Evolutionary conservation across 2,329 filamentous ascomycete genomes (phyloP), one percentile per base, ranked within the genome.

Genomic region (Camillea tinctor): DNA sequence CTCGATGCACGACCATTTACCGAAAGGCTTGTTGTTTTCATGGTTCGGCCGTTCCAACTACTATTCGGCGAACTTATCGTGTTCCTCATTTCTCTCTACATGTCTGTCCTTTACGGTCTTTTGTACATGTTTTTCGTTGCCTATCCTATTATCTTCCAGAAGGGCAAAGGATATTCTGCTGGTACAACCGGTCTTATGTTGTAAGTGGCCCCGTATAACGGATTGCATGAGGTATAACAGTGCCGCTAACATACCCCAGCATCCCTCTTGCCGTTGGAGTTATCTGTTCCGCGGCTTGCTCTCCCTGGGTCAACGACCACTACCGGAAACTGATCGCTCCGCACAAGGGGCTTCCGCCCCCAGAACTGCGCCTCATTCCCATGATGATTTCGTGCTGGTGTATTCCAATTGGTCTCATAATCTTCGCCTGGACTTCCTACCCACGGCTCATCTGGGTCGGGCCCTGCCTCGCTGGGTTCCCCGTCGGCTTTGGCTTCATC

Each of bases 61-160:
- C 84, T 96, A 36, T 94, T 95, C 74, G 78, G 84, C 62, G 92
- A 96, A 74, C 86, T 90, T 48, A 96, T 97, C 69, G 91, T 96
- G 54, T 85, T 96, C 66, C 85, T 95, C 69, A 89, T 96, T 68
- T 87, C 88, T 0, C 66, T 96, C 1, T 96, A 96, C 80, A 96
- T 95, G 91, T 89, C 86, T 2, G 90, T 95, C 1, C 81, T 94
- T 13, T 92, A 91, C 73, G 88, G 88, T 9, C 77, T 91, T 3
- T 77, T 90, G 17, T 91, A 91, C 80, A 90, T 91, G 88, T 91
- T 90, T 79, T 91, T 91, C 77, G 81, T 90, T 60, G 88, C 88
- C 60, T 90, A 78, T 70, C 84, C 86, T 30, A 84, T 88, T 67
- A 80, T 97, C 60, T 97, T 90, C 77, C 84, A 92, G 66, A 80